A percentile compares a stretch with the other conserved stretches of the same genome.
Conservation (phyloP, 2,329 filamentous ascomycete species). For the Hirsutella rhossiliensis region DNA sequence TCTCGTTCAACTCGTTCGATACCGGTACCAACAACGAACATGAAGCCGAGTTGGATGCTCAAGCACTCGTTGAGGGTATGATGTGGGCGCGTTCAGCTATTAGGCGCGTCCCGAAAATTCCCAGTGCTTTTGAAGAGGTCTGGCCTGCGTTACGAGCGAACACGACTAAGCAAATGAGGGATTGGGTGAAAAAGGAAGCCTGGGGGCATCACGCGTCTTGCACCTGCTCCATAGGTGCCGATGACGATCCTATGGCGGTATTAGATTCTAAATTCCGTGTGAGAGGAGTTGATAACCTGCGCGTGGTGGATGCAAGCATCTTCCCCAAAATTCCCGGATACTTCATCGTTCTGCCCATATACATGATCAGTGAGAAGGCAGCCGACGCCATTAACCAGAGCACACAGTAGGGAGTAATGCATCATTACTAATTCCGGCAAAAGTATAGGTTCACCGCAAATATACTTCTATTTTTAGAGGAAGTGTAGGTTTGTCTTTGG, state of each 20-base stretch:
- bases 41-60: slow-evolving; percentile 32
- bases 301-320: slow-evolving; percentile 49
- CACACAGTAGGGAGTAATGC: neutral
- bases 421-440: too few relatives aligned
- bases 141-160: slow-evolving; percentile 25
- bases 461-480: too few relatives aligned
- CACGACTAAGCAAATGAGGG: slow-evolving; percentile 27
- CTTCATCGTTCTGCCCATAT: slow-evolving; percentile 35
- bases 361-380: slow-evolving; percentile 47
- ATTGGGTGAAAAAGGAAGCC: slow-evolving; percentile 32
- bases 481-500: too few relatives aligned
- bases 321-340: slow-evolving; percentile 38
- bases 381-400: slow-evolving; percentile 8
- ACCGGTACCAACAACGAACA: slow-evolving; percentile 32
- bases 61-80: slow-evolving; percentile 40
- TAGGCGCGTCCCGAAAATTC: slow-evolving; percentile 2
- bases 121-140: slow-evolving; percentile 3
- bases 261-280: slow-evolving; percentile 44
- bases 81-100: slow-evolving; percentile 33
- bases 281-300: slow-evolving; percentile 35
- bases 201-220: slow-evolving; percentile 48
- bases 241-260: slow-evolving; percentile 39
- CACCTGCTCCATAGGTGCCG: slow-evolving; percentile 41
- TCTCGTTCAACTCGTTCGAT: slow-evolving; percentile 51
- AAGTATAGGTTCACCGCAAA: too few relatives aligned